Base-by-base conservation (phyloP, 108 stramenopile species). In the Stephanodiscus minutulus region DNA sequence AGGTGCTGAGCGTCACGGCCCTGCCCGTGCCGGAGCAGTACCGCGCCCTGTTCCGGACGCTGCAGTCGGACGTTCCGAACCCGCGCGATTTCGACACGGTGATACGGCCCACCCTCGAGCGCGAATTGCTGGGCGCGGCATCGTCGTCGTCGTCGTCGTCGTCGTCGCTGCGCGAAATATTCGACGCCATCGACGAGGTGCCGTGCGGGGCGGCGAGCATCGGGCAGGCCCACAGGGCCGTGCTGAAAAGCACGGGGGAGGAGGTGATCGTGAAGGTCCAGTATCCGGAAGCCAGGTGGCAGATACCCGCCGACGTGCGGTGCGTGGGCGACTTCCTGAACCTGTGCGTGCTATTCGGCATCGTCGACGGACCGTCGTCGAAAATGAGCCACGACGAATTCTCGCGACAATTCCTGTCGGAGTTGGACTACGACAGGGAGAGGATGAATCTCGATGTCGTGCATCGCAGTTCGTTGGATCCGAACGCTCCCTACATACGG, bases 251-350 rank as follows among this genome's bases (percentile, higher is more conserved):
- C 9, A 69, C 66, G 5, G 54, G 68, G 36, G 79, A 83, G 59
- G 68, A 79, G 7, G 96, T 97, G 35, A 91, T 96, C 12, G 76
- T 98, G 64, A 98, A 98, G 80, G 94, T 98, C 18, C 97, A 98
- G 70, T 93, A 96, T 77, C 96, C 96, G 1, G 77, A 86, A 74
- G 91, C 92, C 7, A 69, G 74, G 55, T 92, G 92, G 81, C 87
- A 92, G 76, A 76, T 92, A 24, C 88, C 89, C 20, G 91, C 88
- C 7, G 91, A 92, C 65, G 88, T 92, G 27, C 64, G 81, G 60
- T 88, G 91, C 66, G 86, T 92, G 0, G 88, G 91, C 13, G 82
- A 89, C 47, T 83, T 92, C 29, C 62, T 92, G 39, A 33, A 83
- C 47, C 0, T 92, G 3, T 92, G 91, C 53, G 91, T 92, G 10